A percentile compares a stretch with the other conserved stretches of the same genome.
phyloP scores from a whole-genome alignment of 805 yeast genomes.

The Ogataea corticis region DNA sequence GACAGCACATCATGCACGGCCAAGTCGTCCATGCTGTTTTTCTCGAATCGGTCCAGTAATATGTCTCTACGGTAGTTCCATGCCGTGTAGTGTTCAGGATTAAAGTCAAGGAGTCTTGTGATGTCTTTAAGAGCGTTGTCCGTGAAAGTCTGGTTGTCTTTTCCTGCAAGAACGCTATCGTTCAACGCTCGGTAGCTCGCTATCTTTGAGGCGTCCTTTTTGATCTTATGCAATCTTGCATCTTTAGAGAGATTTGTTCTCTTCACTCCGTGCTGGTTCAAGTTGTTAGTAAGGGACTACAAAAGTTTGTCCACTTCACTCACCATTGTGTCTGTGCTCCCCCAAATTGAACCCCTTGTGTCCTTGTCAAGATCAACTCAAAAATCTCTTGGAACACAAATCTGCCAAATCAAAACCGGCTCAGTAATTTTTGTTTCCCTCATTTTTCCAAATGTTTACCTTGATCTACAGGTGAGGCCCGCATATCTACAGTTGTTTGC shows the following conservation, averaged over 20 bases:
- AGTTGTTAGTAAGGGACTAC: neutral
- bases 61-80: constrained; percentile 91
- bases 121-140: constrained; percentile 51
- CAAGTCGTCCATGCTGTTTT: constrained; percentile 17
- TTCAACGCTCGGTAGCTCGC: constrained; percentile 50
- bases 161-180: constrained; percentile 42
- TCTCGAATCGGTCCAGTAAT: constrained; percentile 36
- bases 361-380: neutral
- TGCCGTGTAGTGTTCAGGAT: constrained; percentile 85
- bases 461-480: too few species aligned
- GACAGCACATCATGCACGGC: constrained; percentile 38
- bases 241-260: constrained; percentile 58
- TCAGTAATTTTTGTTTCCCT: neutral
- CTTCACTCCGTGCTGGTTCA: constrained; percentile 64
- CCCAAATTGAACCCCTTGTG: too few species aligned
- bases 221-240: constrained; percentile 49
- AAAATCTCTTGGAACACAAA: neutral
- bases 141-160: constrained; percentile 30
- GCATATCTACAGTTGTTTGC: too few species aligned
- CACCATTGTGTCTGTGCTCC: neutral
- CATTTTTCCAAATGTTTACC: neutral
- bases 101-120: constrained; percentile 55
- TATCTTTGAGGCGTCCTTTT: constrained; percentile 64
- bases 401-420: constrained; percentile 6
- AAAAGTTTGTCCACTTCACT: neutral